Evolutionary conservation across 2,329 filamentous ascomycete species (phyloP).

Genomic region (Clonostachys rosea): DNA sequence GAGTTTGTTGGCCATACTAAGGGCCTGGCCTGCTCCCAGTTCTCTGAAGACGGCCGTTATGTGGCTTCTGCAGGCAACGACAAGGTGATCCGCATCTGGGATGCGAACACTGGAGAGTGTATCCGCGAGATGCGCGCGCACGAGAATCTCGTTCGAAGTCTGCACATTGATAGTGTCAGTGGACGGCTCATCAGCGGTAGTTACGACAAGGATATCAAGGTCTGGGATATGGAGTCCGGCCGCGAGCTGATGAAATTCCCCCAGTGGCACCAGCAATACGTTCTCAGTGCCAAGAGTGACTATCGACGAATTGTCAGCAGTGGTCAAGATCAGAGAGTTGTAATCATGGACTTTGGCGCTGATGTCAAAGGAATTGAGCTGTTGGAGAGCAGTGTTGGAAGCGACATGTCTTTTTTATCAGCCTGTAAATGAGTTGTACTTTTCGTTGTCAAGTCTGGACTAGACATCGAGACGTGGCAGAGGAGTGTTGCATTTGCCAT

Average conservation of each 20-base stretch:
- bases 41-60: conserved; percentile 89
- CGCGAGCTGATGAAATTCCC: conserved; percentile 77
- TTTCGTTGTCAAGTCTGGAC: too few relatives aligned
- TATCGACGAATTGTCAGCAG: conserved; percentile 93
- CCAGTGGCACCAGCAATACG: conserved; percentile 97
- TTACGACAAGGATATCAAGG: conserved; percentile 94
- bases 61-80: conserved; percentile 95
- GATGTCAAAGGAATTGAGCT: conserved; percentile 52
- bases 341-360: conserved; percentile 88
- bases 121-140: conserved; percentile 80
- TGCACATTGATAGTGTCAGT: conserved; percentile 86
- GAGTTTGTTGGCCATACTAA: conserved; percentile 89
- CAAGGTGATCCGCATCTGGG: conserved; percentile 92
- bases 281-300: conserved; percentile 91
- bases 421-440: too few relatives aligned
- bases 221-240: conserved; percentile 83
- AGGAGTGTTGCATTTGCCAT: too few relatives aligned
- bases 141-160: conserved; percentile 76
- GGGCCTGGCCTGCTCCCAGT: conserved; percentile 92
- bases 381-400: conserved; percentile 39
- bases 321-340: conserved; percentile 85
- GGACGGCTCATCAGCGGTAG: conserved; percentile 85
- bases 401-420: conserved; percentile 16
- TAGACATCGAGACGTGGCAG: too few relatives aligned
- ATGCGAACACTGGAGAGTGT: conserved; percentile 83